These are phyloP conservation scores for Colletotrichum cereale DNA, from an alignment of 2,329 filamentous ascomycete genomes.

Conservation along the genomic window DNA sequence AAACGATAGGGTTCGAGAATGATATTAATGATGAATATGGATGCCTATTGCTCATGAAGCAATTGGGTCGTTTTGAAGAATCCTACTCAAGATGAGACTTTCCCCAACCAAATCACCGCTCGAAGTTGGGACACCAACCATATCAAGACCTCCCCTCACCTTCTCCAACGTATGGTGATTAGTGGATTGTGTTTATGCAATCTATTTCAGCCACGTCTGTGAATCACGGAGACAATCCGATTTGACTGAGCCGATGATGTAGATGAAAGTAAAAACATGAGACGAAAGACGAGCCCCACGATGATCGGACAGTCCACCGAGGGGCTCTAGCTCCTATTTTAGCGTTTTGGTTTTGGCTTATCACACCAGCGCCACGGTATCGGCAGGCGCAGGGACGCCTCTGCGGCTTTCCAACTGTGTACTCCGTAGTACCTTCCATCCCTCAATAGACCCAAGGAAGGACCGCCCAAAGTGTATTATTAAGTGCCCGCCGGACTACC, in stretches of 20 bases:
- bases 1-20: neutral
- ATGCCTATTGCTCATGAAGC: conserved; percentile 24
- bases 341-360: conserved; percentile 18
- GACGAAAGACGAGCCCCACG: conserved; percentile 16
- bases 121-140: neutral
- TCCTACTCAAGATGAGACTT: neutral
- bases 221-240: conserved; percentile 18
- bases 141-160: neutral
- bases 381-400: conserved; percentile 20
- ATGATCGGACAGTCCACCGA: conserved; percentile 13
- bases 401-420: neutral
- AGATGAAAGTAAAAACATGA: conserved; percentile 6
- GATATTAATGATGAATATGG: conserved; percentile 42
- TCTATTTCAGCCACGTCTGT: neutral
- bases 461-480: conserved; percentile 8
- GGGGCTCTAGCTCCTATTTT: conserved; percentile 37
- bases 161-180: neutral
- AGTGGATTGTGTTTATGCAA: neutral
- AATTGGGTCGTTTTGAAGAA: neutral
- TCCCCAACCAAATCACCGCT: neutral
- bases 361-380: conserved; percentile 15
- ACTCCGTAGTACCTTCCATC: neutral
- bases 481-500: conserved; percentile 29
- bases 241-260: conserved; percentile 19
- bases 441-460: conserved; percentile 12